Base-by-base conservation (phyloP, 2,329 filamentous ascomycete species). In the Calonectria leucothoes region DNA sequence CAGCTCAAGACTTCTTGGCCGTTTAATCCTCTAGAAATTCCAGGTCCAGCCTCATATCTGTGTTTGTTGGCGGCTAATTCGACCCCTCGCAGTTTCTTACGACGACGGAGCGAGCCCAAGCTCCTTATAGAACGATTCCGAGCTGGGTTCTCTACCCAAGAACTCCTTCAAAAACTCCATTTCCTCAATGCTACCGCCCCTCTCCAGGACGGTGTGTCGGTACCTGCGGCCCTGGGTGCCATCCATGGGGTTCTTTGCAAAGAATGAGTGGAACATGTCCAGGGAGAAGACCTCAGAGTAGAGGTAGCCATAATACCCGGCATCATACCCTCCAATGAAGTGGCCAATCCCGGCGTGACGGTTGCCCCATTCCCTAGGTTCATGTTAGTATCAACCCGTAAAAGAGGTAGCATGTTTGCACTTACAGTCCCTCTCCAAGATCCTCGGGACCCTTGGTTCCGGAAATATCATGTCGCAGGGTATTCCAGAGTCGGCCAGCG, bases 211-310 rank as follows among this genome's bases (percentile, higher is more conserved):
- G 0, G 91, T 94, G 83, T 95, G 93, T 68, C 94, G 89, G 85
- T 96, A 97, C 72, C 94, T 86, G 17, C 94, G 88, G 1, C 94
- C 94, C 82, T 95, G 91, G 76, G 89, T 90, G 37, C 88, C 89
- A 82, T 95, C 91, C 94, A 96, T 95, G 0, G 94, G 94, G 82
- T 96, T 88, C 78, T 90, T 88, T 86, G 93, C 93, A 86, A 97
- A 97, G 59, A 94, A 92, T 0, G 90, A 90, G 85, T 94, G 92
- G 88, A 96, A 97, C 94, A 97, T 96, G 84, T 97, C 94, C 31
- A 93, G 90, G 27, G 92, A 94, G 85, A 96, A 97, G 23, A 97
- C 95, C 83, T 95, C 91, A 1, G 93, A 95, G 75, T 91, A 93
- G 39, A 93, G 85, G 81, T 93, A 94, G 79, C 92, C 91, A 83